These are phyloP conservation scores for Solanum habrochaites DNA, from an alignment of 257 asterid genomes.

Conservation along the genomic window DNA sequence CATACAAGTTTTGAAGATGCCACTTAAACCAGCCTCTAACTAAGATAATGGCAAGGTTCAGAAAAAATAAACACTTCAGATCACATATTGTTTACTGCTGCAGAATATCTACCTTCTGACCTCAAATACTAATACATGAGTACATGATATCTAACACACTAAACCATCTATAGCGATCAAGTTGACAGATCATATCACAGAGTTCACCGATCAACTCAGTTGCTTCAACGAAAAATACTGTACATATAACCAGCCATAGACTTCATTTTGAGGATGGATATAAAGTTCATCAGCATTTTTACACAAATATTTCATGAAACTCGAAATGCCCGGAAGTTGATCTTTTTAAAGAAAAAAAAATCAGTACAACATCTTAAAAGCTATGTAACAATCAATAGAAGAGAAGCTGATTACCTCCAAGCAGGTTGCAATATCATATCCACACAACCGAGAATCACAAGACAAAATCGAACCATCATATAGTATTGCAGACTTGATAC, in stretches of 20 bases:
- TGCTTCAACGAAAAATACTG: not conserved
- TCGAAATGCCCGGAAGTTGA: not conserved
- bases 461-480: slow-evolving; percentile 65
- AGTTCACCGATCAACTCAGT: not conserved
- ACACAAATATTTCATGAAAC: not conserved
- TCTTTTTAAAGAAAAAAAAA: not conserved
- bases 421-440: slow-evolving; percentile 85
- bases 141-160: not conserved
- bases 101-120: not conserved
- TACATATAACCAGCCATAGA: not conserved
- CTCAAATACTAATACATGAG: not conserved
- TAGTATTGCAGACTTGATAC: slow-evolving; percentile 55
- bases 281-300: not conserved
- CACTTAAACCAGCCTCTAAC: not conserved
- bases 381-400: not conserved
- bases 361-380: not conserved
- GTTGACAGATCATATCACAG: not conserved
- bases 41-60: not conserved
- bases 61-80: not conserved
- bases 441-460: slow-evolving; percentile 60
- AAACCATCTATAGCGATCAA: not conserved
- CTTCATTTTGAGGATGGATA: not conserved
- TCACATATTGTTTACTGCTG: not conserved
- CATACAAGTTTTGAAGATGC: not conserved
- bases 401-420: slow-evolving; percentile 61